Evolutionary conservation across 208 protist genomes (phyloP).

Genomic region (Crithidia brevicula): DNA sequence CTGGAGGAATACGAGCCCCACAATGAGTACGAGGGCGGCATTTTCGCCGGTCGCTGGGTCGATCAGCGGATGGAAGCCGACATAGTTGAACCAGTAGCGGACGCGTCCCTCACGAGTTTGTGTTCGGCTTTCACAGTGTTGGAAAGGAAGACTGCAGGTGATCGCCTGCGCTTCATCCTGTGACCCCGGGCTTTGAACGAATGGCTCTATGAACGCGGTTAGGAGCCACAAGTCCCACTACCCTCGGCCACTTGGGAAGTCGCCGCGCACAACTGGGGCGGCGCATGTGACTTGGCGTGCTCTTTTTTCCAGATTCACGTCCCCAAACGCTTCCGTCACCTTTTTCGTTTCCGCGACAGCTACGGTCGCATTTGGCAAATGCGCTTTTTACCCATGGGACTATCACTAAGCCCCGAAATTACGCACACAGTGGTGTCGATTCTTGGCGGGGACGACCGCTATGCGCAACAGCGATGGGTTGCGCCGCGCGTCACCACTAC

Average conservation of each 20-base stretch:
- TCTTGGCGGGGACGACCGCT: no score
- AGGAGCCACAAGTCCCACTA: constrained; percentile 10
- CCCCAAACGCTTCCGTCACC: constrained; percentile 6
- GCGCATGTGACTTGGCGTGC: constrained; percentile 17
- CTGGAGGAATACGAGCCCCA: background rate
- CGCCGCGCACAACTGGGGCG: constrained; percentile 1
- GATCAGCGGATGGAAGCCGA: background rate
- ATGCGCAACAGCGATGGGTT: no score
- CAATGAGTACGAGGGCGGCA: background rate
- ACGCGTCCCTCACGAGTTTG: background rate
- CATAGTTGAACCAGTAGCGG: background rate
- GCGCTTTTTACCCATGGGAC: constrained; percentile 9
- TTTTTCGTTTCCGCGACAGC: constrained; percentile 11
- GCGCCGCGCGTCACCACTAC: no score
- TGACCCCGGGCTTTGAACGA: constrained; percentile 17
- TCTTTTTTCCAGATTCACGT: constrained; percentile 18
- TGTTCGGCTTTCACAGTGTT: constrained; percentile 1
- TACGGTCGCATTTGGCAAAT: constrained; percentile 17
- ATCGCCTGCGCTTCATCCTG: constrained; percentile 18
- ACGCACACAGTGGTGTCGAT: no score
- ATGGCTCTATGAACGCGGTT: constrained; percentile 1
- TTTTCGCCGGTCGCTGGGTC: background rate
- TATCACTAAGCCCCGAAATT: no score
- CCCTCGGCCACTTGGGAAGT: constrained; percentile 9
- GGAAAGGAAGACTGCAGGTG: constrained; percentile 10